A percentile compares a stretch with the other conserved stretches of the same genome.
These are phyloP conservation scores for Syncephalastrum monosporum DNA, from an alignment of 371 early-diverging fungal species.

Conservation along the genomic window DNA sequence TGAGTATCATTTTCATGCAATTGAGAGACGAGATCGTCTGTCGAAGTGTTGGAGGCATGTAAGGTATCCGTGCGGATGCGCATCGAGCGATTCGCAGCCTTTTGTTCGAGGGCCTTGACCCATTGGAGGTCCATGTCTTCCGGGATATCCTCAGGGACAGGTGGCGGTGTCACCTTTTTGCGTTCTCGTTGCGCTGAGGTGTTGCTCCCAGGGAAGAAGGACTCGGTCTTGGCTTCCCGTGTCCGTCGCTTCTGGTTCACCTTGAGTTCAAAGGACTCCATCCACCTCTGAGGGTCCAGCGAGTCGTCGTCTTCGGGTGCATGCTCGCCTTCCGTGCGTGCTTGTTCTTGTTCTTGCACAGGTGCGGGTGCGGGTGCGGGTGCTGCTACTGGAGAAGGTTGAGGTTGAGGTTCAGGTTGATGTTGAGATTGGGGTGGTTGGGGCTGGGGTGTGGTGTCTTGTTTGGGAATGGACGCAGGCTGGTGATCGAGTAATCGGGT, in stretches of 20 bases:
- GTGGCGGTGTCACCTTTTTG: conserved; percentile 5
- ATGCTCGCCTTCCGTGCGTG: too few species aligned
- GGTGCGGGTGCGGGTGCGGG: too few species aligned
- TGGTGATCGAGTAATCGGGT: conserved; percentile 10
- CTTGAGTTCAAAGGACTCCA: conserved; percentile 23
- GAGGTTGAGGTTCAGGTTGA: too few species aligned
- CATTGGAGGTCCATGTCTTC: conserved; percentile 15
- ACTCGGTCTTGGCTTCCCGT: background rate
- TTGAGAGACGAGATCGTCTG: too few species aligned
- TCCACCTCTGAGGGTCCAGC: conserved; percentile 5
- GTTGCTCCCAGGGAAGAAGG: conserved; percentile 1
- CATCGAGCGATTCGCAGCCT: conserved; percentile 1
- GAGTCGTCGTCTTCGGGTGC: too few species aligned
- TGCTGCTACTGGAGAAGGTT: too few species aligned
- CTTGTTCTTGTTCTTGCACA: too few species aligned
- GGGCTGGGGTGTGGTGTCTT: too few species aligned
- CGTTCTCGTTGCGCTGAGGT: background rate
- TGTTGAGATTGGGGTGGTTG: too few species aligned
- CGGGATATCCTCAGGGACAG: conserved; percentile 4
- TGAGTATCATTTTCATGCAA: too few species aligned
- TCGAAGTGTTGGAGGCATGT: too few species aligned
- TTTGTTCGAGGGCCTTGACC: conserved; percentile 21
- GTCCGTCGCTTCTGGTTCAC: conserved; percentile 6
- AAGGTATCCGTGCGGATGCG: background rate
- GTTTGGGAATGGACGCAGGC: too few species aligned